Percentiles rank a stretch among this genome's conserved stretches.
These are phyloP conservation scores for Candida ipomoeae DNA, from an alignment of 805 yeast genomes.

Conservation along the genomic window DNA sequence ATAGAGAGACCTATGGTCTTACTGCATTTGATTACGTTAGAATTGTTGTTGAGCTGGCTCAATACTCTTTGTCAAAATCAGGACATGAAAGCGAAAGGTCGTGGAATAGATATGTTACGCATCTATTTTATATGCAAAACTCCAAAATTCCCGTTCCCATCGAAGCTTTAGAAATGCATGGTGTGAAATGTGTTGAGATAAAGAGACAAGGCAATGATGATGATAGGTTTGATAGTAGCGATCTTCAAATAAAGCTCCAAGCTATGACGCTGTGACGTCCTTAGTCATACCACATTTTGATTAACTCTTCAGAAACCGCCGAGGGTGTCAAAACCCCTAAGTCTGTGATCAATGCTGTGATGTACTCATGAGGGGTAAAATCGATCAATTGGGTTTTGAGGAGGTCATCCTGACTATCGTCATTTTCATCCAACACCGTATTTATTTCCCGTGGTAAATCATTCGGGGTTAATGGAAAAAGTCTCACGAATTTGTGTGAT, in stretches of 20 bases:
- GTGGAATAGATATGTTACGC: conserved; percentile 56
- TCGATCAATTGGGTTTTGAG: conserved; percentile 53
- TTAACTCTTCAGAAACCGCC: conserved; percentile 97
- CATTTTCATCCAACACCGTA: conserved; percentile 20
- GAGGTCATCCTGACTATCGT: conserved; percentile 20
- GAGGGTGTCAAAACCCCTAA: conserved; percentile 95
- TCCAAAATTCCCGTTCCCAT: conserved; percentile 50
- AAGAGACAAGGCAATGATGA: conserved; percentile 18
- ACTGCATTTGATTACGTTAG: conserved; percentile 55
- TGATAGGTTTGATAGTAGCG: conserved; percentile 39
- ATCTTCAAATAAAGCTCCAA: conserved; percentile 23
- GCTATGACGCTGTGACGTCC: neutral
- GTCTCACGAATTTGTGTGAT: conserved; percentile 91
- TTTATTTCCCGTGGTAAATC: conserved; percentile 63
- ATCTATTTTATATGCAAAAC: conserved; percentile 51
- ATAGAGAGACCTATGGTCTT: conserved; percentile 76
- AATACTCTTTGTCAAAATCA: conserved; percentile 42
- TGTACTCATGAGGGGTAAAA: conserved; percentile 92
- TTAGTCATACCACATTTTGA: conserved; percentile 95
- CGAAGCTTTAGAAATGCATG: conserved; percentile 34
- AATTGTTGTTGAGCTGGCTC: conserved; percentile 52
- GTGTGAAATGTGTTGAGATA: conserved; percentile 47
- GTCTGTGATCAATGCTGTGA: conserved; percentile 94
- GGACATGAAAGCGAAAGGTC: conserved; percentile 13
- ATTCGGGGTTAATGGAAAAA: conserved; percentile 90